These are phyloP conservation scores for Trichosporon asahii DNA, from an alignment of 1,284 basidiomycete genomes.

Conservation along the genomic window DNA sequence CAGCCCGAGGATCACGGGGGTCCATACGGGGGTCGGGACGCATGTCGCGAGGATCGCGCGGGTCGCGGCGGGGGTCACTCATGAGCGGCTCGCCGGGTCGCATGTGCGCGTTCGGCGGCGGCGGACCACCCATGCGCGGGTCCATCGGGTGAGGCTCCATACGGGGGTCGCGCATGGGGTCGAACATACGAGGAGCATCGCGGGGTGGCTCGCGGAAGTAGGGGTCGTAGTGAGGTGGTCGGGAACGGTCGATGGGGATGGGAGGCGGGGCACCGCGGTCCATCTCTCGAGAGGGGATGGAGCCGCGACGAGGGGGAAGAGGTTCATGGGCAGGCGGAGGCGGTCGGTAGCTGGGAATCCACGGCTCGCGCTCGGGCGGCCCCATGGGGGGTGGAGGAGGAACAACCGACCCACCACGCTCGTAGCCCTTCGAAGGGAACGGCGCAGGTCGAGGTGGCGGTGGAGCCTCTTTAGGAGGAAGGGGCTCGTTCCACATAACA, in stretches of 20 bases:
- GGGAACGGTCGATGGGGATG: slow-evolving; percentile 2
- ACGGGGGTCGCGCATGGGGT: neutral
- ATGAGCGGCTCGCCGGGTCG: neutral
- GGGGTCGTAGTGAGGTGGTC: slow-evolving; percentile 4
- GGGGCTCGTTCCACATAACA: slow-evolving; percentile 13
- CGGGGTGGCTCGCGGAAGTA: slow-evolving; percentile 4
- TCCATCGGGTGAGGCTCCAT: slow-evolving; percentile 2
- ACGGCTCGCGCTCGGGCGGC: slow-evolving; percentile 4
- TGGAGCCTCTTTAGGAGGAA: neutral
- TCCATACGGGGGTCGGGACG: slow-evolving; percentile 10
- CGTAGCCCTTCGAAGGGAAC: neutral
- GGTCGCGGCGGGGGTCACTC: neutral
- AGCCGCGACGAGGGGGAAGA: neutral
- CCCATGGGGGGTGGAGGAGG: slow-evolving; percentile 3
- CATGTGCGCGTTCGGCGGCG: neutral
- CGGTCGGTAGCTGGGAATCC: neutral
- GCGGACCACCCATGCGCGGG: slow-evolving; percentile 2
- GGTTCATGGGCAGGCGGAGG: slow-evolving; percentile 5
- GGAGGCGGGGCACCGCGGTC: neutral
- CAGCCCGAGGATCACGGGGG: neutral
- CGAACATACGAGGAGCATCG: neutral
- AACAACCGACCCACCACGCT: slow-evolving; percentile 1
- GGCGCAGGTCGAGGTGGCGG: neutral
- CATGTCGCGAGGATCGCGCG: slow-evolving; percentile 1
- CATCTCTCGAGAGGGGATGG: neutral